Evolutionary conservation across 2,329 filamentous ascomycete genomes (phyloP).

Genomic region (Ascochyta fabae): DNA sequence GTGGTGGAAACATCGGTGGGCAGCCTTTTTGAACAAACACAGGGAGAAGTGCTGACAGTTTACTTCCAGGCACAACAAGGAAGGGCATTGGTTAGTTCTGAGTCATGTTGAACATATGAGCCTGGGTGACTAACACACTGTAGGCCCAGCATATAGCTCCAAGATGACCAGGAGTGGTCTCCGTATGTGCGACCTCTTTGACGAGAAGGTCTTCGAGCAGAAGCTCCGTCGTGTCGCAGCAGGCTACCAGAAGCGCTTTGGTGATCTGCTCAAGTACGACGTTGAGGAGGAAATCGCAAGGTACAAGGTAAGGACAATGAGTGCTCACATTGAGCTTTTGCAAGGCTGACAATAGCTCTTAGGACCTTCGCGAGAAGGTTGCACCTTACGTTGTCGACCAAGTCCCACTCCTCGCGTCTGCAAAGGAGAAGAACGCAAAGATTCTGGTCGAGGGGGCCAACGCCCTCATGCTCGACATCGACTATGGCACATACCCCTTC

Average conservation of each 20-base stretch:
- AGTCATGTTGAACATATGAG: background rate
- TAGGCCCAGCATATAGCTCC: constrained; percentile 64
- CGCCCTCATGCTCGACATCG: constrained; percentile 72
- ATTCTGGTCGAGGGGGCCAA: constrained; percentile 75
- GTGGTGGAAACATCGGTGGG: constrained; percentile 53
- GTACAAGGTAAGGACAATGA: constrained; percentile 57
- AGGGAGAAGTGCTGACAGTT: constrained; percentile 31
- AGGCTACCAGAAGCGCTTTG: constrained; percentile 73
- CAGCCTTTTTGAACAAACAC: constrained; percentile 15
- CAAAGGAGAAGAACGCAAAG: constrained; percentile 64
- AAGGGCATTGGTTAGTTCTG: constrained; percentile 55
- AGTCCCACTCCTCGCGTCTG: constrained; percentile 67
- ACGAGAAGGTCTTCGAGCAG: constrained; percentile 68
- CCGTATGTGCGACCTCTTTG: constrained; percentile 70
- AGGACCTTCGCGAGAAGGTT: constrained; percentile 63
- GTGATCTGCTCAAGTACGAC: constrained; percentile 70
- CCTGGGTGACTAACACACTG: constrained; percentile 4
- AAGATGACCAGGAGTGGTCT: constrained; percentile 72
- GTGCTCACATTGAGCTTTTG: background rate
- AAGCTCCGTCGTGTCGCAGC: constrained; percentile 68
- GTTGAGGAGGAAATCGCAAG: constrained; percentile 71
- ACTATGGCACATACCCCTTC: constrained; percentile 63
- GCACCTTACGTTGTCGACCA: constrained; percentile 70
- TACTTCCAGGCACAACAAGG: constrained; percentile 57
- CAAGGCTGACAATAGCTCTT: background rate